A percentile compares a stretch with the other conserved stretches of the same genome.
phyloP scores from a whole-genome alignment of 176 grass and related monocot species.

The Zea mays region DNA sequence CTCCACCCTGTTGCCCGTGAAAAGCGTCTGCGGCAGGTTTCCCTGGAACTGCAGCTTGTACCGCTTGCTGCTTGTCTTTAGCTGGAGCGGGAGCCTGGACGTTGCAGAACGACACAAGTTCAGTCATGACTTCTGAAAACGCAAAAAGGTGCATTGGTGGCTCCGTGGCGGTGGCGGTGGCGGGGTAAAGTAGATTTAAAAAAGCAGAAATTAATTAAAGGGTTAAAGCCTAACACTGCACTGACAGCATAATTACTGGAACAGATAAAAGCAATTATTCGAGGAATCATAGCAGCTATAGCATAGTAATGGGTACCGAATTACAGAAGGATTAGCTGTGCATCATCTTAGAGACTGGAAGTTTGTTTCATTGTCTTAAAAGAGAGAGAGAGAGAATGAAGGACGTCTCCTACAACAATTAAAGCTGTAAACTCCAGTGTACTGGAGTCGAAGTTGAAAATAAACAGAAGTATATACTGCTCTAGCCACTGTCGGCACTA shows the following conservation, averaged over 20 bases:
- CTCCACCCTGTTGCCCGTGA: constrained; percentile 77
- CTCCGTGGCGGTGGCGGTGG: too few species aligned
- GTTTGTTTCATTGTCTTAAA: too few species aligned
- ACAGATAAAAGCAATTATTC: neutral
- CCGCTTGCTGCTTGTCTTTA: constrained; percentile 55
- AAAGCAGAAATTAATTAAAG: constrained; percentile 26
- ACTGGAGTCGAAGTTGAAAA: neutral
- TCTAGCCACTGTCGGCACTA: constrained; percentile 8
- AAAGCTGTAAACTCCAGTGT: constrained; percentile 12
- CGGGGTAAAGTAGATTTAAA: constrained; percentile 15
- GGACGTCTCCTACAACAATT: neutral
- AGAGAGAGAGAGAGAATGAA: neutral
- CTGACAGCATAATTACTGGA: constrained; percentile 15
- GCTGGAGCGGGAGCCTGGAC: constrained; percentile 47
- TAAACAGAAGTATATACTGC: neutral
- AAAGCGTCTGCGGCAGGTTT: constrained; percentile 66
- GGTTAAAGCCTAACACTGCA: constrained; percentile 6
- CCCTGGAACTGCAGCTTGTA: constrained; percentile 76
- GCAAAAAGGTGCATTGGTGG: neutral
- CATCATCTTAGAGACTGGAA: too few species aligned
- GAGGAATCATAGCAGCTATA: neutral
- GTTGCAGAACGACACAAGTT: constrained; percentile 32
- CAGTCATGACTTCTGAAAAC: constrained; percentile 27
- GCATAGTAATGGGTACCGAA: neutral
- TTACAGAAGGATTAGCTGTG: neutral